Evolutionary conservation across 805 yeast genomes (phyloP), one percentile per base, ranked within the genome.

Genomic region (Nakazawaea wyomingensis): DNA sequence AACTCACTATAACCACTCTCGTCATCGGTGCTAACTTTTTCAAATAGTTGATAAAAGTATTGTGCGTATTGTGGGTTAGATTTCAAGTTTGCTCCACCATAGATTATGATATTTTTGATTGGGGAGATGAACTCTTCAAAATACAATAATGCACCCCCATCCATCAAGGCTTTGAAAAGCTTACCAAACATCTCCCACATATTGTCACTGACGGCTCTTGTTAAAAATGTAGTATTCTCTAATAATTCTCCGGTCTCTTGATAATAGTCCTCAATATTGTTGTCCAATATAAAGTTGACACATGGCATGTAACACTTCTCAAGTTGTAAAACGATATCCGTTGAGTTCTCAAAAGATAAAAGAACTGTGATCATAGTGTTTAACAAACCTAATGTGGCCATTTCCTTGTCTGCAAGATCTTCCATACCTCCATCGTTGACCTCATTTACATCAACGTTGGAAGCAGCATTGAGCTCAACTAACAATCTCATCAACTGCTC

Each of bases 331-430:
- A 89, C 80, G 41, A 85, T 71, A 19, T 81, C 89, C 7, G 69
- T 68, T 1, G 96, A 82, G 56, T 82, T 84, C 60, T 93, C 97
- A 62, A 91, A 81, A 11, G 95, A 84, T 46, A 89, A 63, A 37
- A 91, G 64, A n/a, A 91, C 84, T 1, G 96, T 88, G 40, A 87
- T 80, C 69, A 90, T 78, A 2, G 97, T 90, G 55, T 85, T 87
- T 50, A 93, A 65, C 30, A 90, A 74, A 22, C 97, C 96, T 33
- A 85, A 61, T 0, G 93, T 96, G 4, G 96, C 89, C 74, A 85
- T 78, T 21, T 82, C 78, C 61, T 90, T 91, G 47, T 86, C 96
- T 16, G 79, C 74, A 24, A 60, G 56, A 29, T 61, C 64, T 39
- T 65, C 66, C 29, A 26, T 28, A 29, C 52, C 54, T 39, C 68